Percentiles rank a stretch among this genome's conserved stretches.
phyloP scores from a whole-genome alignment of 1,284 basidiomycete species.

The Lentinula novae-zelandiae region DNA sequence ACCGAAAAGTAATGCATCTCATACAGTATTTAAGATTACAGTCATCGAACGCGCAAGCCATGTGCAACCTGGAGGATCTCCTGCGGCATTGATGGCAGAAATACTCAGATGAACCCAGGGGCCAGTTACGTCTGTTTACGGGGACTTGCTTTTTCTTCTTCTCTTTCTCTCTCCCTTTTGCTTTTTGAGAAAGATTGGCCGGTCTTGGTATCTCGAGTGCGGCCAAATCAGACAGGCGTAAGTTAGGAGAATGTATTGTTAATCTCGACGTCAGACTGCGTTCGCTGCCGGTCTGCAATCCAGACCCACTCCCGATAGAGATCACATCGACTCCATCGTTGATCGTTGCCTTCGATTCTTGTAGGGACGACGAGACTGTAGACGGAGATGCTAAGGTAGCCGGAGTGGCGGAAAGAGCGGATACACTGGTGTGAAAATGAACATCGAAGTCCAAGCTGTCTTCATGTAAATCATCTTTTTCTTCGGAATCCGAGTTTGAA shows the following conservation, averaged over 20 bases:
- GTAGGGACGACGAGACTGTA: not conserved
- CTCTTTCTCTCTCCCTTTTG: not conserved
- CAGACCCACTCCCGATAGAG: not conserved
- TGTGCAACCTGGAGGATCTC: not conserved
- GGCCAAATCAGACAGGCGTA: not conserved
- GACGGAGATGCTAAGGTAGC: not conserved
- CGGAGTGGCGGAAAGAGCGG: not conserved
- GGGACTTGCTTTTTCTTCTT: not conserved
- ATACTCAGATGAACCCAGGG: not conserved
- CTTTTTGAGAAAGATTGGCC: too few species aligned
- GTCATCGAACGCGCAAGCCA: not conserved
- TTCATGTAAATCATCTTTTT: not conserved
- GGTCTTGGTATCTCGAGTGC: not conserved
- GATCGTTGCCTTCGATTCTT: not conserved
- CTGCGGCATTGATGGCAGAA: conserved; percentile 9
- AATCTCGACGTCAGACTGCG: not conserved
- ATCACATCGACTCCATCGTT: not conserved
- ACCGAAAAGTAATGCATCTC: conserved; percentile 5
- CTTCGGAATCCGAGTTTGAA: not conserved
- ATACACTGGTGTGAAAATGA: not conserved
- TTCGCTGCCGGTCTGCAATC: not conserved
- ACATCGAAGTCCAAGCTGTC: not conserved
- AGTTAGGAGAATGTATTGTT: too few species aligned
- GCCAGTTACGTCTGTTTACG: not conserved
- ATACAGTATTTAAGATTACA: conserved; percentile 8